phyloP scores from a whole-genome alignment of 768 basidiomycete species.

The Termitomyces sp. region DNA sequence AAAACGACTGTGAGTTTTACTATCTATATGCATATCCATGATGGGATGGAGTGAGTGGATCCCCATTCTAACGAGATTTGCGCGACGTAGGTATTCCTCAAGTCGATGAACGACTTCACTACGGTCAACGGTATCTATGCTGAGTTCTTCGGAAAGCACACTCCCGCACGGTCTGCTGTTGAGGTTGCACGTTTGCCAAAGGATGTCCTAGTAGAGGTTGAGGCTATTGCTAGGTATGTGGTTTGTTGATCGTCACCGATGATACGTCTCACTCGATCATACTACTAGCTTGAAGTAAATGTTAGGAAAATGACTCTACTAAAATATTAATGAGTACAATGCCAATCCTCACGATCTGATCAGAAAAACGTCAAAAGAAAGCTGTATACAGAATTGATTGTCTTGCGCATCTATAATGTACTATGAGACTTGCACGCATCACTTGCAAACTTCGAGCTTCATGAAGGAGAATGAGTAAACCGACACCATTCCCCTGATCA shows the following conservation, averaged over 20 bases:
- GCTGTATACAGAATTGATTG: conserved; percentile 5
- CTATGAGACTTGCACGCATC: background rate
- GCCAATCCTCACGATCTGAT: conserved; percentile 1
- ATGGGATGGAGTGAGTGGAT: background rate
- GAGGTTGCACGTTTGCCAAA: conserved; percentile 87
- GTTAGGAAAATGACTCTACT: background rate
- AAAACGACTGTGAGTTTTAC: conserved; percentile 77
- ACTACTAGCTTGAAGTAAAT: conserved; percentile 28
- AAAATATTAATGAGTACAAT: background rate
- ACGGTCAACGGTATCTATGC: conserved; percentile 80
- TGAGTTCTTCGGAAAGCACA: conserved; percentile 83
- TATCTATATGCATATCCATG: background rate
- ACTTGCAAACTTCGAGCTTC: background rate
- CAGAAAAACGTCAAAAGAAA: conserved; percentile 1
- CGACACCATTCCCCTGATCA: conserved; percentile 3
- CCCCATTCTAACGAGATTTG: background rate
- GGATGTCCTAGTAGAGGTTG: conserved; percentile 90
- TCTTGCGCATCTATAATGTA: background rate
- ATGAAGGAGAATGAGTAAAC: background rate
- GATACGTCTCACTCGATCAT: background rate
- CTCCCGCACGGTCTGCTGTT: conserved; percentile 89
- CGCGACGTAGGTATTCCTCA: conserved; percentile 73
- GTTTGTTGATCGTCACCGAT: background rate
- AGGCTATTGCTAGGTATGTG: conserved; percentile 74
- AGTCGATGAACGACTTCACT: conserved; percentile 87